These are phyloP conservation scores for Batkoa obscura DNA, from an alignment of 371 early-diverging fungal species.

Conservation along the genomic window DNA sequence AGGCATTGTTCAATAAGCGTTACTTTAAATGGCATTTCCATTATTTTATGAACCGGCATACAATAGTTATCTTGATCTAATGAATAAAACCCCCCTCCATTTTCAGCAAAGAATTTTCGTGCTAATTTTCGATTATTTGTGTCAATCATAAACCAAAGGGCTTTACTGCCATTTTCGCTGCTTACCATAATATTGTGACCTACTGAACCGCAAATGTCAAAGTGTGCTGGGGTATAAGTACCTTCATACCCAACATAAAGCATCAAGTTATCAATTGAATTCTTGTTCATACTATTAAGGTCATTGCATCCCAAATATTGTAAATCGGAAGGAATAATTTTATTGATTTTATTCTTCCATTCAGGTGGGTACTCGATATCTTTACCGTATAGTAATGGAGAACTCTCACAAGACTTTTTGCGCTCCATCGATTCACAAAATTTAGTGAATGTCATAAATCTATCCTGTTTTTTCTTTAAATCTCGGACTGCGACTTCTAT, in stretches of 20 bases:
- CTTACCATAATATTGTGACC: slow-evolving; percentile 15
- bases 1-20: background rate
- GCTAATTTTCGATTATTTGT: background rate
- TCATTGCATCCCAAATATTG: background rate
- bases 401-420: background rate
- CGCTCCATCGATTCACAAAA: background rate
- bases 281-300: background rate
- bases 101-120: background rate
- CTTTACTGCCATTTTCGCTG: background rate
- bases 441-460: background rate
- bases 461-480: background rate
- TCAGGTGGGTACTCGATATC: background rate
- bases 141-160: slow-evolving; percentile 1
- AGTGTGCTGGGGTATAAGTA: slow-evolving; percentile 14
- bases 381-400: background rate
- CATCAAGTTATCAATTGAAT: slow-evolving; percentile 14
- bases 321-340: background rate
- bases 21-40: background rate
- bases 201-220: slow-evolving; percentile 16
- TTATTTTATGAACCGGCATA: background rate
- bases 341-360: background rate
- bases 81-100: background rate
- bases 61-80: slow-evolving; percentile 3
- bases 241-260: slow-evolving; percentile 16
- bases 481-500: background rate